Percentiles rank a stretch among this genome's conserved stretches.
phyloP scores from a whole-genome alignment of 257 asterid species.

The Nicotiana sylvestris region DNA sequence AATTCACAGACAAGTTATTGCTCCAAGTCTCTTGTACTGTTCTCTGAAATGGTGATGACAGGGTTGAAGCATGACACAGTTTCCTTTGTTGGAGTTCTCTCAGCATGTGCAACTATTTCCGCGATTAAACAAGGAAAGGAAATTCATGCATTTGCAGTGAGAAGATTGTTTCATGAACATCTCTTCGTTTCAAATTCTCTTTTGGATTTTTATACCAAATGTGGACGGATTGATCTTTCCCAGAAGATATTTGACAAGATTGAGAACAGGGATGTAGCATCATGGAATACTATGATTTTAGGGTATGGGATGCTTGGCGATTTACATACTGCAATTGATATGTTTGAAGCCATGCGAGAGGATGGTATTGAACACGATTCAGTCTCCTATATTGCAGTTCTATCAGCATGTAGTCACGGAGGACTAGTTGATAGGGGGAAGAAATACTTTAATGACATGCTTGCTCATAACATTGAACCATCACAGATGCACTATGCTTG shows the following conservation, averaged over 20 bases:
- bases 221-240: slow-evolving; percentile 53
- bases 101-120: slow-evolving; percentile 63
- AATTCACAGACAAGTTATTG: slow-evolving; percentile 52
- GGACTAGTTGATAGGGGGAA: slow-evolving; percentile 57
- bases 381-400: slow-evolving; percentile 55
- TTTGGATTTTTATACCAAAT: slow-evolving; percentile 58
- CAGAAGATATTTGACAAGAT: slow-evolving; percentile 46
- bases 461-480: slow-evolving; percentile 45
- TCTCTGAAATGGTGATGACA: slow-evolving; percentile 52
- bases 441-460: slow-evolving; percentile 47
- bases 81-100: slow-evolving; percentile 63
- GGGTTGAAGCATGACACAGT: slow-evolving; percentile 46
- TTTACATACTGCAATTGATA: slow-evolving; percentile 42
- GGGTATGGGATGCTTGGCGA: slow-evolving; percentile 76
- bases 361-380: slow-evolving; percentile 46
- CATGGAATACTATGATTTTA: slow-evolving; percentile 73
- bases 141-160: slow-evolving; percentile 56
- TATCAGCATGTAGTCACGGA: slow-evolving; percentile 72
- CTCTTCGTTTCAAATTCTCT: slow-evolving; percentile 65
- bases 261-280: slow-evolving; percentile 44
- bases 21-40: slow-evolving; percentile 43
- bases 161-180: slow-evolving; percentile 46
- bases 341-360: slow-evolving; percentile 55
- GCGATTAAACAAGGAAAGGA: slow-evolving; percentile 68
- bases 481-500: slow-evolving; percentile 73